These are phyloP conservation scores for Plasmodium malariae DNA, from an alignment of 169 alveolate genomes.

Conservation along the genomic window DNA sequence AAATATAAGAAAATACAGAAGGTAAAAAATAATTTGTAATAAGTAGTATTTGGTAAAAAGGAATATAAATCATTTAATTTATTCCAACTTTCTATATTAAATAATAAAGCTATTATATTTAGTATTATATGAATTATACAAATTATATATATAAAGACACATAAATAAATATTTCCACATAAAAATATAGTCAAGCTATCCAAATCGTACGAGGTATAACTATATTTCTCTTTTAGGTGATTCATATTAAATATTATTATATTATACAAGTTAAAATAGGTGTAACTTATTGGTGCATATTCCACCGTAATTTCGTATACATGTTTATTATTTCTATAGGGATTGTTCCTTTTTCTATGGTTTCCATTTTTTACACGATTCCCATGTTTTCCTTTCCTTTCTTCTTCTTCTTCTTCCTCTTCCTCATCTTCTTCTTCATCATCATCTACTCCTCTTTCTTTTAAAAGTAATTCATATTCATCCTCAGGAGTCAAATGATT, in stretches of 20 bases:
- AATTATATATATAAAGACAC: constrained; percentile 13
- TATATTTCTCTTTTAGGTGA: constrained; percentile 37
- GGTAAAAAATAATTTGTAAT: constrained; percentile 5
- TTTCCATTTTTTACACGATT: neutral
- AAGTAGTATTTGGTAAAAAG: neutral
- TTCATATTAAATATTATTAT: constrained; percentile 23
- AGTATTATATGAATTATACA: constrained; percentile 21
- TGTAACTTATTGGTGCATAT: constrained; percentile 39
- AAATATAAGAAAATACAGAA: constrained; percentile 43
- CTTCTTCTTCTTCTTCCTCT: neutral
- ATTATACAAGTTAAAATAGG: constrained; percentile 14
- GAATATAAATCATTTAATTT: constrained; percentile 2
- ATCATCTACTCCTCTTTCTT: neutral
- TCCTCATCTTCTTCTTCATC: neutral
- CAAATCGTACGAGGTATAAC: constrained; percentile 9
- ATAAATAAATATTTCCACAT: constrained; percentile 7
- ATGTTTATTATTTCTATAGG: neutral
- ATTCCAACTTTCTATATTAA: constrained; percentile 24
- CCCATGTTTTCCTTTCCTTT: neutral
- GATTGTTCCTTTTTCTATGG: neutral
- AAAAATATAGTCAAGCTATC: constrained; percentile 21
- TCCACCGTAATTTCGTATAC: constrained; percentile 12
- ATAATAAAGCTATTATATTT: constrained; percentile 9
- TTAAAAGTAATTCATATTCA: constrained; percentile 29
- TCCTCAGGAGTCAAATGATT: constrained; percentile 25